phyloP scores from a whole-genome alignment of 2,329 filamentous ascomycete genomes.

The Venturia effusa region DNA sequence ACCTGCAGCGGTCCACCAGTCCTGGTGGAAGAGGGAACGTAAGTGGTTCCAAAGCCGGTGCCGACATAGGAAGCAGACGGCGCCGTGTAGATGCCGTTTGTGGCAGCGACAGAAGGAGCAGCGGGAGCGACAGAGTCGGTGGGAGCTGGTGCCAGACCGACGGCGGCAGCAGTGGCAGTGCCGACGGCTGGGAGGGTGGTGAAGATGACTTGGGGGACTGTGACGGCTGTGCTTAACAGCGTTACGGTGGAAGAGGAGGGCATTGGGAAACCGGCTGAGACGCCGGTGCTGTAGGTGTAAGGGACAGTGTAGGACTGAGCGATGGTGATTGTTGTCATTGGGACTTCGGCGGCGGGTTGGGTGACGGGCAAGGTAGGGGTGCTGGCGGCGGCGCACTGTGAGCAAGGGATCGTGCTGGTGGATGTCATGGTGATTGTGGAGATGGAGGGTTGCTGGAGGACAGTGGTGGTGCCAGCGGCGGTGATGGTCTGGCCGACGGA shows the following conservation, averaged over 20 bases:
- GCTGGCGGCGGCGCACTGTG: slow-evolving; percentile 3
- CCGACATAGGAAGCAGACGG: neutral
- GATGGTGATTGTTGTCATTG: slow-evolving; percentile 24
- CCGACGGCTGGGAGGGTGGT: slow-evolving; percentile 18
- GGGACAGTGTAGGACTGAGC: slow-evolving; percentile 23
- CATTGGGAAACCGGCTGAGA: slow-evolving; percentile 21
- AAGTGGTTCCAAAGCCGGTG: neutral
- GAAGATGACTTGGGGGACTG: slow-evolving; percentile 26
- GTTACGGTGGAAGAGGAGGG: slow-evolving; percentile 20
- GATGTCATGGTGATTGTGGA: slow-evolving; percentile 11
- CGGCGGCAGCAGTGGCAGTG: slow-evolving; percentile 15
- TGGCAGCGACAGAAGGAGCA: slow-evolving; percentile 1
- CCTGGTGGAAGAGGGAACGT: neutral
- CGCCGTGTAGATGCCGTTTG: neutral
- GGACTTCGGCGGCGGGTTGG: slow-evolving; percentile 12
- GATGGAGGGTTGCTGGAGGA: slow-evolving; percentile 3
- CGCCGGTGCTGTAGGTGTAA: slow-evolving; percentile 26
- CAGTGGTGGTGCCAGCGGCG: slow-evolving; percentile 5
- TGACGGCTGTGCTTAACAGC: slow-evolving; percentile 23
- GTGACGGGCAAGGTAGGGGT: slow-evolving; percentile 16
- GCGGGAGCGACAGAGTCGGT: neutral
- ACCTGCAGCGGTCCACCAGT: neutral
- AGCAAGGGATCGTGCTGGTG: slow-evolving; percentile 9
- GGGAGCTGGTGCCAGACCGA: slow-evolving; percentile 16
- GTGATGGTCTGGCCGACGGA: slow-evolving; percentile 11